phyloP scores from a whole-genome alignment of 2,329 filamentous ascomycete genomes.

The Fusarium sp. region DNA sequence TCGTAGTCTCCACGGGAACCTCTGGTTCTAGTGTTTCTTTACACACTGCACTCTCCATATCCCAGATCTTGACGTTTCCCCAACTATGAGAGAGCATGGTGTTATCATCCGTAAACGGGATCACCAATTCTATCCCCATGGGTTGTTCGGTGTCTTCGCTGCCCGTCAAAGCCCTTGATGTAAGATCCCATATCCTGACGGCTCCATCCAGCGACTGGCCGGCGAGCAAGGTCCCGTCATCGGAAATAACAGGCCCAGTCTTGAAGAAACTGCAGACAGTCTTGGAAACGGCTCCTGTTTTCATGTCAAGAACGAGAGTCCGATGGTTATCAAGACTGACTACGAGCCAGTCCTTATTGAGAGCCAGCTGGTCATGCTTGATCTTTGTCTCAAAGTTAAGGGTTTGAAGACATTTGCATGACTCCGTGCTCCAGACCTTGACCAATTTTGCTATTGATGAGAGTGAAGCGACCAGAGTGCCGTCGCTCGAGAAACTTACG shows the following conservation, averaged over 20 bases:
- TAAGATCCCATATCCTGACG: not conserved
- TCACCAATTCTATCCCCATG: not conserved
- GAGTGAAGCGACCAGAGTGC: not conserved
- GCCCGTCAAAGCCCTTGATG: not conserved
- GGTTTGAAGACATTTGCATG: not conserved
- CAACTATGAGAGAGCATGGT: not conserved
- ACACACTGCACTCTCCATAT: not conserved
- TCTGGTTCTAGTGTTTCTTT: not conserved
- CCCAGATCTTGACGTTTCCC: not conserved
- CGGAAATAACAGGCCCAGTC: not conserved
- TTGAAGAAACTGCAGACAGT: not conserved
- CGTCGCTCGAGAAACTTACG: not conserved
- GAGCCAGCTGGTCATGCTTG: not conserved
- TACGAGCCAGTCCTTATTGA: not conserved
- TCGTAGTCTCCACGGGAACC: no score
- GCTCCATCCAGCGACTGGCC: not conserved
- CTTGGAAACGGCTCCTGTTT: not conserved
- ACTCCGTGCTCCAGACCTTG: not conserved
- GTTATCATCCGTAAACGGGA: no score
- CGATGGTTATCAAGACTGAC: no score
- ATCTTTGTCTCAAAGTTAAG: not conserved
- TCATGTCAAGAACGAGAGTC: not conserved
- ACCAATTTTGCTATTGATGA: no score
- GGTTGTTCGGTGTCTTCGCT: fast-evolving
- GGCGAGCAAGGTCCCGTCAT: not conserved